Evolutionary conservation across 352 stramenopile genomes (phyloP).

Genomic region (Plasmopara viticola): DNA sequence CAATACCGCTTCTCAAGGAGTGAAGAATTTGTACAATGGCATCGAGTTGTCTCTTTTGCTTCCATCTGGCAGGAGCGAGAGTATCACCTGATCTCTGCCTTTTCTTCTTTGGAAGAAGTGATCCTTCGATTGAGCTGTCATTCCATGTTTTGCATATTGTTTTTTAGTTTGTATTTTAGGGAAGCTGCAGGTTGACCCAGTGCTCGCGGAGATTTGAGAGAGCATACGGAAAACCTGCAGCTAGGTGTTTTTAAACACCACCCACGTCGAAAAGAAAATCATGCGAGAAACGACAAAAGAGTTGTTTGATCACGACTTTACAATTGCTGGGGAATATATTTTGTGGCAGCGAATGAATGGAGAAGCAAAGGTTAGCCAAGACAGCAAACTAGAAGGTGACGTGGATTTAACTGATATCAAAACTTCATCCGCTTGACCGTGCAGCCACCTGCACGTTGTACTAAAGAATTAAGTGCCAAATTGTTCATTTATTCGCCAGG

Average conservation of each 20-base stretch:
- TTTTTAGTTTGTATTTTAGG: conserved; percentile 69
- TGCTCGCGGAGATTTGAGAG: conserved; percentile 3
- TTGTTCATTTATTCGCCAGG: conserved; percentile 37
- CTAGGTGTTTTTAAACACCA: conserved; percentile 88
- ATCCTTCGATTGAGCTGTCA: conserved; percentile 23
- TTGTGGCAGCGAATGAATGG: not conserved
- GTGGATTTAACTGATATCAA: too few species aligned
- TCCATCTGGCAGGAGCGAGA: conserved; percentile 23
- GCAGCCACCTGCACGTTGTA: not conserved
- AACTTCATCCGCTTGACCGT: not conserved
- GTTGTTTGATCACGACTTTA: conserved; percentile 1
- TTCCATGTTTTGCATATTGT: conserved; percentile 36
- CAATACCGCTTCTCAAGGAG: not conserved
- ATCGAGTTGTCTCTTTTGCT: conserved; percentile 16
- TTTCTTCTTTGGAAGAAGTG: conserved; percentile 9
- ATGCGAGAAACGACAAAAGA: not conserved
- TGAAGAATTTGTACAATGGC: conserved; percentile 12
- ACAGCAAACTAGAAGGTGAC: too few species aligned
- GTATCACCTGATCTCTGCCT: conserved; percentile 8
- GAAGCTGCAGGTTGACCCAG: conserved; percentile 15
- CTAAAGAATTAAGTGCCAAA: not conserved
- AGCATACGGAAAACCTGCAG: conserved; percentile 22
- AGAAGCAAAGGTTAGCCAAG: too few species aligned
- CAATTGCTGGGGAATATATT: conserved; percentile 3
- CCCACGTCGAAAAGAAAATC: conserved; percentile 30